These are phyloP conservation scores for Pyrenophora seminiperda DNA, from an alignment of 2,329 filamentous ascomycete genomes.

Conservation along the genomic window DNA sequence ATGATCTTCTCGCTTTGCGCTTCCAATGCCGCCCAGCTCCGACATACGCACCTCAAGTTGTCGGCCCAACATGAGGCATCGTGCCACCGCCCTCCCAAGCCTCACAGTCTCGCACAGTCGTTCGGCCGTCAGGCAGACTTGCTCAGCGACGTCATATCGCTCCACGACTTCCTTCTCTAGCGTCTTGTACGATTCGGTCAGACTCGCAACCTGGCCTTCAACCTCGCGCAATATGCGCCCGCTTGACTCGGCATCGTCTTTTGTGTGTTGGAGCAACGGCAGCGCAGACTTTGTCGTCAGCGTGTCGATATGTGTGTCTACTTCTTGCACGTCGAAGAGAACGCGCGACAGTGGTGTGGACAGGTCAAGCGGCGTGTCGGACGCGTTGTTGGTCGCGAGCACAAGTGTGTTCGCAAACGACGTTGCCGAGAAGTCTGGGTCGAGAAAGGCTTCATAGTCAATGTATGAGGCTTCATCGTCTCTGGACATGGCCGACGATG, in stretches of 20 bases:
- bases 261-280: constrained; percentile 77
- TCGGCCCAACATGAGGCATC: constrained; percentile 79
- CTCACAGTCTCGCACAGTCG: constrained; percentile 80
- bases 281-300: constrained; percentile 84
- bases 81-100: constrained; percentile 74
- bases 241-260: constrained; percentile 73
- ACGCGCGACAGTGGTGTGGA: constrained; percentile 92
- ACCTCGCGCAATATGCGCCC: constrained; percentile 74
- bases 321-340: constrained; percentile 94
- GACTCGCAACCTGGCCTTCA: constrained; percentile 75
- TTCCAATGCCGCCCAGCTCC: constrained; percentile 63
- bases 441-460: constrained; percentile 90
- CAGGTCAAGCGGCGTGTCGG: constrained; percentile 87
- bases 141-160: constrained; percentile 83
- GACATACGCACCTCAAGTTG: constrained; percentile 86
- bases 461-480: constrained; percentile 78
- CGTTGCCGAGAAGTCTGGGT: constrained; percentile 78
- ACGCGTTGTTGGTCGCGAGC: constrained; percentile 86
- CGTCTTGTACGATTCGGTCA: constrained; percentile 84
- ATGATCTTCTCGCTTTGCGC: constrained; percentile 69
- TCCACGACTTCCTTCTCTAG: constrained; percentile 84
- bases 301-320: constrained; percentile 92
- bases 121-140: constrained; percentile 76
- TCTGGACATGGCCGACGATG: constrained; percentile 31
- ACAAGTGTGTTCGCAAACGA: constrained; percentile 89